Conservation (phyloP, 2,329 filamentous ascomycete species). For the Aspergillus intermedius region DNA sequence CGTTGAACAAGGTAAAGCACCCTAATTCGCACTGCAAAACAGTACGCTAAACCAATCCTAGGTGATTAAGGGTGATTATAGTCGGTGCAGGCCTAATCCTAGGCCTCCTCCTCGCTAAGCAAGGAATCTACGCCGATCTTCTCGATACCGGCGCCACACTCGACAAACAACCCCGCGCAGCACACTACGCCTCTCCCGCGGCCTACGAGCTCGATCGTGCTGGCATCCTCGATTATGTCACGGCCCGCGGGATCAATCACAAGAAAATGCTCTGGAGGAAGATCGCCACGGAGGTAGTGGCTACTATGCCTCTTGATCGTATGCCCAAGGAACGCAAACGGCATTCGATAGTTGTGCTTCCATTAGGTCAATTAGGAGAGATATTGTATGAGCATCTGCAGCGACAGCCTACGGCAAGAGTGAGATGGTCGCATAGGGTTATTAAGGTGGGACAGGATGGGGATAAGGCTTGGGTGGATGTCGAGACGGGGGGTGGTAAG, state of each 20-base stretch:
- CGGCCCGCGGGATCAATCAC: slow-evolving; percentile 37
- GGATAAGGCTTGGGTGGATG: slow-evolving; percentile 37
- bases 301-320: slow-evolving; percentile 19
- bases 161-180: slow-evolving; percentile 56
- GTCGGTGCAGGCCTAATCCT: slow-evolving; percentile 29
- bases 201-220: slow-evolving; percentile 54
- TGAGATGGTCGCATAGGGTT: slow-evolving; percentile 46
- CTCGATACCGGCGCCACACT: slow-evolving; percentile 51
- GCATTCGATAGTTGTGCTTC: slow-evolving; percentile 39
- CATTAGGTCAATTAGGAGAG: slow-evolving; percentile 38
- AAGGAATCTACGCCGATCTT: slow-evolving; percentile 25
- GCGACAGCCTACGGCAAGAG: slow-evolving; percentile 24
- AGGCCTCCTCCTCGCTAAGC: slow-evolving; percentile 24
- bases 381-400: slow-evolving; percentile 37
- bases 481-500: slow-evolving; percentile 10
- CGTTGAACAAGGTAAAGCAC: too few relatives aligned
- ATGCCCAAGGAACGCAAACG: slow-evolving; percentile 20
- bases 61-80: slow-evolving; percentile 23
- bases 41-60: background rate
- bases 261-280: slow-evolving; percentile 42
- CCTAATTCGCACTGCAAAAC: too few relatives aligned
- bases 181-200: slow-evolving; percentile 55
- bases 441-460: slow-evolving; percentile 43
- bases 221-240: slow-evolving; percentile 51
- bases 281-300: slow-evolving; percentile 30